phyloP scores from a whole-genome alignment of 2,329 filamentous ascomycete species.

The Stenocarpella maydis region DNA sequence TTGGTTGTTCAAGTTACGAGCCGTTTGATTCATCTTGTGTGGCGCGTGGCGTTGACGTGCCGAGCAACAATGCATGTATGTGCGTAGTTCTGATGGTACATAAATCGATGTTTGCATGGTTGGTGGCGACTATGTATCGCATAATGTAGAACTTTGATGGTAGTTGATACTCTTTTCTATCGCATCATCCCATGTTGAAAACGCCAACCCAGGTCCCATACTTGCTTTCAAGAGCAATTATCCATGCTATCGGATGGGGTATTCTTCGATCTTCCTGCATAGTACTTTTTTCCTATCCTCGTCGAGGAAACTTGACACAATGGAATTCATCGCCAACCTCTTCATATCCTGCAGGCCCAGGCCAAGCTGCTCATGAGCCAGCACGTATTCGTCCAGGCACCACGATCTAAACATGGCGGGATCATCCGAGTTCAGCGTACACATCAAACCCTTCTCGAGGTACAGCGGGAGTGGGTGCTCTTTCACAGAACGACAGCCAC shows the following conservation, averaged over 20 bases:
- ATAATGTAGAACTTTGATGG: background rate
- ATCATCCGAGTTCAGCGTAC: slow-evolving; percentile 34
- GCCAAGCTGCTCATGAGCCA: slow-evolving; percentile 30
- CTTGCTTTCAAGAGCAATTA: background rate
- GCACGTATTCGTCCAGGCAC: slow-evolving; percentile 36
- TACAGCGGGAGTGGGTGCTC: slow-evolving; percentile 32
- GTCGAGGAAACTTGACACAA: slow-evolving; percentile 23
- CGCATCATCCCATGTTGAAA: background rate
- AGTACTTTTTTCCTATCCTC: slow-evolving; percentile 5
- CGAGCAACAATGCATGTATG: too few relatives aligned
- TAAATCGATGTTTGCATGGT: background rate
- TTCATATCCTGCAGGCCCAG: slow-evolving; percentile 28
- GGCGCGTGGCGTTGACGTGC: background rate
- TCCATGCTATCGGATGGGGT: background rate
- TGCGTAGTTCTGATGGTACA: background rate
- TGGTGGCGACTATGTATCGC: too few relatives aligned
- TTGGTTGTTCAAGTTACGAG: background rate
- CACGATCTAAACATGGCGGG: slow-evolving; percentile 36
- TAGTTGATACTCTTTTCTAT: background rate
- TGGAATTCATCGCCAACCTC: slow-evolving; percentile 26
- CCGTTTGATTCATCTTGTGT: too few relatives aligned
- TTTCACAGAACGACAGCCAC: slow-evolving; percentile 29
- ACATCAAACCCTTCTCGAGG: slow-evolving; percentile 25
- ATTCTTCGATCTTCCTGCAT: background rate
- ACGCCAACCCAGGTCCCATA: background rate